phyloP scores from a whole-genome alignment of 2,329 filamentous ascomycete species.

The Fusarium sp. region DNA sequence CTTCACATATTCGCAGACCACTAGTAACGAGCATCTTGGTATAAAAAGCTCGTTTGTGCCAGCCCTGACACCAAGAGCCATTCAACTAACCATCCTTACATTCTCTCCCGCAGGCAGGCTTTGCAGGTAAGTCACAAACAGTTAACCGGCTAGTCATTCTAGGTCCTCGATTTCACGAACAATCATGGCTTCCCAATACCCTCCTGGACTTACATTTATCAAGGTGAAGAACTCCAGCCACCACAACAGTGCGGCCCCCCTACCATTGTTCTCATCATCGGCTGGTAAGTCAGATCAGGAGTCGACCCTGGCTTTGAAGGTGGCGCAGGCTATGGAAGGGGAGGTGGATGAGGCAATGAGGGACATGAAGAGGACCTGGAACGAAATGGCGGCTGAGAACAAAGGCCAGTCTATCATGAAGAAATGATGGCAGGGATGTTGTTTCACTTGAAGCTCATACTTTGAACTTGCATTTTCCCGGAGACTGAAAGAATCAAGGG shows the following conservation, averaged over 20 bases:
- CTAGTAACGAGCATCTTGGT: neutral
- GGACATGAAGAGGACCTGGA: conserved; percentile 12
- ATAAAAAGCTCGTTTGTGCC: conserved; percentile 1
- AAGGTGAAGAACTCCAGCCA: neutral
- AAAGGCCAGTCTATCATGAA: neutral
- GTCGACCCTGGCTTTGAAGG: neutral
- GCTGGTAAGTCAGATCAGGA: neutral
- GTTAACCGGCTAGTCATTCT: neutral
- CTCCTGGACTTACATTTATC: neutral
- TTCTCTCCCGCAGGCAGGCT: neutral
- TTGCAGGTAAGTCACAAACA: conserved; percentile 7
- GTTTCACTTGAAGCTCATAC: conserved; percentile 13
- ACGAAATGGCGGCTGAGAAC: conserved; percentile 2
- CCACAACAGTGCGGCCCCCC: neutral
- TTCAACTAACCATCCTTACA: neutral
- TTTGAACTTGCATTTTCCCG: neutral
- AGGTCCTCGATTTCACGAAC: neutral
- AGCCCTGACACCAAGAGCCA: neutral
- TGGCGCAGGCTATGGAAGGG: conserved; percentile 5
- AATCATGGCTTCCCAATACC: conserved; percentile 11
- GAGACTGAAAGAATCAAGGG: neutral
- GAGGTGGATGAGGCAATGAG: conserved; percentile 10
- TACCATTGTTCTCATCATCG: neutral
- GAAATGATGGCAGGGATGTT: neutral
- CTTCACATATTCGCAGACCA: neutral